Conservation (phyloP, 2,329 filamentous ascomycete species). For the Escovopsis weberi region DNA sequence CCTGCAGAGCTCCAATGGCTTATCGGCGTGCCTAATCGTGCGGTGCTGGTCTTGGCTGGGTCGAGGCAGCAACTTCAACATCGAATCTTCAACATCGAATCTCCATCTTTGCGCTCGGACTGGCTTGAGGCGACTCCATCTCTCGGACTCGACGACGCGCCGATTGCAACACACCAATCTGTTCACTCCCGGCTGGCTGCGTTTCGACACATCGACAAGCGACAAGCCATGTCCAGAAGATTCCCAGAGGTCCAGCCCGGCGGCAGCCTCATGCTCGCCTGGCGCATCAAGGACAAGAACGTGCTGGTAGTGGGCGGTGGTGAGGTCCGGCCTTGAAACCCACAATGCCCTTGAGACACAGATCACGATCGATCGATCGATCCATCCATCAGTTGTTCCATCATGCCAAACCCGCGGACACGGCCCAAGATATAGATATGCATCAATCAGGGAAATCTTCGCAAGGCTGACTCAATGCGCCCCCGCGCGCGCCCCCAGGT, state of each 20-base stretch:
- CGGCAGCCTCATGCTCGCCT: constrained; percentile 86
- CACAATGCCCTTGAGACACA: constrained; percentile 4
- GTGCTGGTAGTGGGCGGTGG: constrained; percentile 91
- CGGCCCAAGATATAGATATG: not conserved
- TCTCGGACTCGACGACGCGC: too few relatives aligned
- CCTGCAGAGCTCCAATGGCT: too few relatives aligned
- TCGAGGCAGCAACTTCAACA: not conserved
- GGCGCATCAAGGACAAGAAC: constrained; percentile 81
- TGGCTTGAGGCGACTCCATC: not conserved
- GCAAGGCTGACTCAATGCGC: too few relatives aligned
- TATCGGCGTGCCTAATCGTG: too few relatives aligned
- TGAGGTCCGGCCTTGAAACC: constrained; percentile 46
- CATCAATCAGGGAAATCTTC: constrained; percentile 7
- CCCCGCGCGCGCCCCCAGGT: constrained; percentile 42
- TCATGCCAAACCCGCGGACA: not conserved
- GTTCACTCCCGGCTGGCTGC: constrained; percentile 6
- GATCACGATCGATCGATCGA: too few relatives aligned
- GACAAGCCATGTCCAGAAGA: constrained; percentile 21
- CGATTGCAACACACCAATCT: not conserved
- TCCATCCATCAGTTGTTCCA: too few relatives aligned
- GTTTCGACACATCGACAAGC: constrained; percentile 1
- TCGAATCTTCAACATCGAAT: not conserved
- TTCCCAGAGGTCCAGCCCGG: constrained; percentile 79
- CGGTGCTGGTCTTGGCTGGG: too few relatives aligned
- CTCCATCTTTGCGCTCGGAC: not conserved